Conservation (phyloP, 108 stramenopile species). For the Pseudonitzschia multiseries region DNA sequence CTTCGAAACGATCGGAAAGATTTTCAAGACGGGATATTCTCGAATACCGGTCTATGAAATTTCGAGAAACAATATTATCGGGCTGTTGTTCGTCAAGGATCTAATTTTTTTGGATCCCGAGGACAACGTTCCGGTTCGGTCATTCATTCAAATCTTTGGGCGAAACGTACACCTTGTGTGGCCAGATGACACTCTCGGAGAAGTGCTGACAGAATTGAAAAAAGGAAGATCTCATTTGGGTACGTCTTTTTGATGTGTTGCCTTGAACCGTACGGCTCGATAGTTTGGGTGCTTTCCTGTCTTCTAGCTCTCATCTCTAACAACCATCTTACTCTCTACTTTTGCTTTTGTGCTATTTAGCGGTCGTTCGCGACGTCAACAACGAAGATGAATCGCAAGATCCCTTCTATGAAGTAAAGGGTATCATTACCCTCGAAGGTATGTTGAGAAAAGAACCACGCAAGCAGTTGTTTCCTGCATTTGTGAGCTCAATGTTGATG, state of each 20-base stretch:
- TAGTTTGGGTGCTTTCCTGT: background rate
- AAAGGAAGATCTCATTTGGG: slow-evolving; percentile 76
- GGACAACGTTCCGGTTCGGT: slow-evolving; percentile 85
- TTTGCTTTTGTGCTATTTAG: slow-evolving; percentile 42
- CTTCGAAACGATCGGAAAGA: slow-evolving; percentile 90
- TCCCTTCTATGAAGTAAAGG: slow-evolving; percentile 92
- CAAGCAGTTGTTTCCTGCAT: background rate
- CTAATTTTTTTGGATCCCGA: slow-evolving; percentile 98
- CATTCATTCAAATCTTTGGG: slow-evolving; percentile 93
- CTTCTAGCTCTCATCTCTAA: background rate
- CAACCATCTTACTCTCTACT: background rate
- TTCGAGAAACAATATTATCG: slow-evolving; percentile 84
- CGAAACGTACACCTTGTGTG: slow-evolving; percentile 84
- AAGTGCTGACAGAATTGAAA: slow-evolving; percentile 88
- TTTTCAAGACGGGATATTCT: slow-evolving; percentile 95
- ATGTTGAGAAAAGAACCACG: slow-evolving; percentile 31
- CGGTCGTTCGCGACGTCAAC: slow-evolving; percentile 93
- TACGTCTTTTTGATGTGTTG: background rate
- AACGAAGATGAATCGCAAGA: slow-evolving; percentile 70
- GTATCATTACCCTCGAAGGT: slow-evolving; percentile 98
- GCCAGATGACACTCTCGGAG: slow-evolving; percentile 86
- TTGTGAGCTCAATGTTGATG: background rate
- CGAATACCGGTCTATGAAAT: slow-evolving; percentile 92
- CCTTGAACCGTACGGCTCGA: background rate
- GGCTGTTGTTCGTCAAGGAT: slow-evolving; percentile 97